phyloP scores from a whole-genome alignment of 352 stramenopile species.

The Phytophthora sp. region DNA sequence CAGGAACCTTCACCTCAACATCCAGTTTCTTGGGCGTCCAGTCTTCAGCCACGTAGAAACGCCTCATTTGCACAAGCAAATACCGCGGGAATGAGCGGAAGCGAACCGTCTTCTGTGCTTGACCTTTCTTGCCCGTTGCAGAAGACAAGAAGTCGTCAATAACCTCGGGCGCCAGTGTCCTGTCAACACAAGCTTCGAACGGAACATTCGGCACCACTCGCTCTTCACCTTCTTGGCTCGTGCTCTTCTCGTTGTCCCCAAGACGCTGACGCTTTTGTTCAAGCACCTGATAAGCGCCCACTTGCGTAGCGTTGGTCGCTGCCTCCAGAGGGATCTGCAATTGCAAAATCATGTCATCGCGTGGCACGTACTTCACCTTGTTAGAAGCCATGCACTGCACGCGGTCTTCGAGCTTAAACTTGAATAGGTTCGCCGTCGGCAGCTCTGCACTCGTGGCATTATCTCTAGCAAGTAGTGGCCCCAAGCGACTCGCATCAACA shows the following conservation, averaged over 20 bases:
- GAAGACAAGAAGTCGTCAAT: slow-evolving; percentile 92
- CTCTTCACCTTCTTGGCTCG: slow-evolving; percentile 56
- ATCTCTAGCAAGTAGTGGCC: slow-evolving; percentile 47
- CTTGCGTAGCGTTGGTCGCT: slow-evolving; percentile 85
- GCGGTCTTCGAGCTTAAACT: slow-evolving; percentile 90
- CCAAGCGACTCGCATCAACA: slow-evolving; percentile 54
- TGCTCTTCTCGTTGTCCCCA: slow-evolving; percentile 54
- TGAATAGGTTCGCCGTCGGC: slow-evolving; percentile 91
- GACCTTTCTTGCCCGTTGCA: slow-evolving; percentile 77
- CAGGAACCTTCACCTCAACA: slow-evolving; percentile 95
- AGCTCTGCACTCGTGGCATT: slow-evolving; percentile 41
- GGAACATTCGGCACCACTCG: slow-evolving; percentile 92
- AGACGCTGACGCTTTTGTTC: slow-evolving; percentile 89
- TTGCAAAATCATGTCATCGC: slow-evolving; percentile 82
- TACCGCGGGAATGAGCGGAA: slow-evolving; percentile 97
- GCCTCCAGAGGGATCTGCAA: slow-evolving; percentile 90
- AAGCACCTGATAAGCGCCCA: slow-evolving; percentile 86
- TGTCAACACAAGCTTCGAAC: slow-evolving; percentile 95
- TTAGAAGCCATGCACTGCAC: slow-evolving; percentile 77
- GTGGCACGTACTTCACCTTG: slow-evolving; percentile 90
- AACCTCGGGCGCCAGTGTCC: slow-evolving; percentile 89
- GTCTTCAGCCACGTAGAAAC: slow-evolving; percentile 96
- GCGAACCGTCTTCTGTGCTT: slow-evolving; percentile 80
- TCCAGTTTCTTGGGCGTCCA: slow-evolving; percentile 98
- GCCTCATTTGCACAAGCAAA: slow-evolving; percentile 96